Percentiles rank a stretch among this genome's conserved stretches.
Conservation (phyloP, 805 yeast genomes). For the Pichia eremophila region DNA sequence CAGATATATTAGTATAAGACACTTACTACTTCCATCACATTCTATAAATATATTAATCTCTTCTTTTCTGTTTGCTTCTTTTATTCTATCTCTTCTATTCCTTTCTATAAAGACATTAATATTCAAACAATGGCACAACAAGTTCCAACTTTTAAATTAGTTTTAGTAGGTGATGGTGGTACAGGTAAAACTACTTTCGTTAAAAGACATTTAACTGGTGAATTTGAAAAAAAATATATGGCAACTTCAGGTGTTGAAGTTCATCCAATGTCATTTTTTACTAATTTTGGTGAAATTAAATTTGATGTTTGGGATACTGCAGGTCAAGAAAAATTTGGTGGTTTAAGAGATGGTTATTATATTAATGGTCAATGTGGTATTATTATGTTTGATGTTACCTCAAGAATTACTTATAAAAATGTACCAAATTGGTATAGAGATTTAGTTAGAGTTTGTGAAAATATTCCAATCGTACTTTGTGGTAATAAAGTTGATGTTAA, state of each 20-base stretch:
- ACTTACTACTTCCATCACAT: too few species aligned
- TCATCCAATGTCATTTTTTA: conserved; percentile 95
- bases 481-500: conserved; percentile 99
- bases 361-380: conserved; percentile 99
- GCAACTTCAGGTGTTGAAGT: conserved; percentile 99
- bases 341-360: conserved; percentile 98
- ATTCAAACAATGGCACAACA: conserved; percentile 30
- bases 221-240: conserved; percentile 96
- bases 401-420: conserved; percentile 98
- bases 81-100: neutral
- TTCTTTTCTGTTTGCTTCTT: too few species aligned
- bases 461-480: conserved; percentile 96
- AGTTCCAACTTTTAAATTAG: conserved; percentile 96
- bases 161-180: conserved; percentile 99
- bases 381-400: conserved; percentile 99
- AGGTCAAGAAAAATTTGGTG: conserved; percentile 99
- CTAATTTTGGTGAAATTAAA: conserved; percentile 97
- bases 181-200: conserved; percentile 99
- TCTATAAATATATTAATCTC: too few species aligned
- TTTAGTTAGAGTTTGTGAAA: conserved; percentile 98
- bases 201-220: conserved; percentile 99
- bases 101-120: neutral
- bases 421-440: conserved; percentile 99
- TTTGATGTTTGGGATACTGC: conserved; percentile 99
- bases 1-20: too few species aligned